These are phyloP conservation scores for Hymenoscyphus repandus DNA, from an alignment of 2,329 filamentous ascomycete species.

Conservation along the genomic window DNA sequence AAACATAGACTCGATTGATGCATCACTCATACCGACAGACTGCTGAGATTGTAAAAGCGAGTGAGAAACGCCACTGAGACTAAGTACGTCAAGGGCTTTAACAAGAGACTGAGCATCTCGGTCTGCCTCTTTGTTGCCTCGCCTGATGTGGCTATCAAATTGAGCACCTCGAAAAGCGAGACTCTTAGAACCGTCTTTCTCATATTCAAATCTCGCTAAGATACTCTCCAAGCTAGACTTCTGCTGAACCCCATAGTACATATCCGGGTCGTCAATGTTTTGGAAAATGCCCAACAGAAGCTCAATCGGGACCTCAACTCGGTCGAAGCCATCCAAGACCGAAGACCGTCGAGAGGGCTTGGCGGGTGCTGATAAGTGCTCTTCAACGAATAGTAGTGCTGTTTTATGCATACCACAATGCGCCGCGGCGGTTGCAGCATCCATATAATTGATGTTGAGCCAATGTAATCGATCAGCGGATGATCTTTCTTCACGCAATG, in stretches of 20 bases:
- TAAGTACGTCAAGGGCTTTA: conserved; percentile 71
- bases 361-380: conserved; percentile 52
- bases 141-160: conserved; percentile 77
- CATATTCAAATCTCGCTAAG: conserved; percentile 78
- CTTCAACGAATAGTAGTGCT: conserved; percentile 77
- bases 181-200: conserved; percentile 80
- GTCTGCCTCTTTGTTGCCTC: conserved; percentile 47
- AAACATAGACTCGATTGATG: conserved; percentile 67
- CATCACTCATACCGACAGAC: conserved; percentile 49
- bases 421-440: conserved; percentile 66
- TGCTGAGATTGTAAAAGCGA: conserved; percentile 68
- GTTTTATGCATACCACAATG: conserved; percentile 82
- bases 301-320: conserved; percentile 50
- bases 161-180: conserved; percentile 87
- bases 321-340: conserved; percentile 36
- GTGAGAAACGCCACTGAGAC: conserved; percentile 80
- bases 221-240: conserved; percentile 71
- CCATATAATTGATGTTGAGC: conserved; percentile 75
- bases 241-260: conserved; percentile 87
- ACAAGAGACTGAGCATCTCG: conserved; percentile 66
- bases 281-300: conserved; percentile 79
- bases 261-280: conserved; percentile 91
- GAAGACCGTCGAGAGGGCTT: conserved; percentile 65
- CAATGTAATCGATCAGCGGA: conserved; percentile 75
- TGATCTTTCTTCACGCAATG: conserved; percentile 67